Base-by-base conservation (phyloP, 495 filamentous ascomycete genomes). In the Melanomma pulvis-pyrius region DNA sequence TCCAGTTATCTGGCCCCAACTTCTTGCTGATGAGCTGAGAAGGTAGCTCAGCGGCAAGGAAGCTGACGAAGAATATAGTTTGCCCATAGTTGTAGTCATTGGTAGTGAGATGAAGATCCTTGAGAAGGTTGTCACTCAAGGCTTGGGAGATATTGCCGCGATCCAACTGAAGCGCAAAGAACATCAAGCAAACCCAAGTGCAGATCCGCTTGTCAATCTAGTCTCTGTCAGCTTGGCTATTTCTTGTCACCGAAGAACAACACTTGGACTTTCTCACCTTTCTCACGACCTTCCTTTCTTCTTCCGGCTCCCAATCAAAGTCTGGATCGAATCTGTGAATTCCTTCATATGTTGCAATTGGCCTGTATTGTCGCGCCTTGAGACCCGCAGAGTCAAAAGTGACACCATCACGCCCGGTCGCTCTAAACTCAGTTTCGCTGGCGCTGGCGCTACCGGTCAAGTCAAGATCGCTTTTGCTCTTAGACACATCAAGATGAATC, bases 1-100 rank as follows among this genome's bases (percentile, higher is more conserved):
- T 93, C 90, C 92, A 96, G 30, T 85, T 82, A 73, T 96, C 92
- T 0, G 92, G 90, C 0, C 92, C 92, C 25, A 93, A 63, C 73
- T 82, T 83, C 72, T 93, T 92, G 25, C 82, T 85, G 25, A 92
- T 74, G 0, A 92, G 78, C 69, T 92, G 90, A 0, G 89, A 92
- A 0, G 90, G 90, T 13, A 92, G 76, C 69, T 92, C 89, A 0
- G 90, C 87, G 15, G 81, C 76, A 2, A 92, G 76, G 72, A 92
- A 92, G 2, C 74, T 78, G 13, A 89, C 50, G 58, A 82, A 83
- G 75, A 90, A 93, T 32, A 92, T 88, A 0, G 87, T 90, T 71
- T 90, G 88, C 0, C 88, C 89, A 13, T 86, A 84, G 70, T 93
- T 92, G 75, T 92, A 93, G 79, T 89, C 87, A 65, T 92, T 88